Evolutionary conservation across 2,329 filamentous ascomycete species (phyloP).

Genomic region (Alternaria arborescens): DNA sequence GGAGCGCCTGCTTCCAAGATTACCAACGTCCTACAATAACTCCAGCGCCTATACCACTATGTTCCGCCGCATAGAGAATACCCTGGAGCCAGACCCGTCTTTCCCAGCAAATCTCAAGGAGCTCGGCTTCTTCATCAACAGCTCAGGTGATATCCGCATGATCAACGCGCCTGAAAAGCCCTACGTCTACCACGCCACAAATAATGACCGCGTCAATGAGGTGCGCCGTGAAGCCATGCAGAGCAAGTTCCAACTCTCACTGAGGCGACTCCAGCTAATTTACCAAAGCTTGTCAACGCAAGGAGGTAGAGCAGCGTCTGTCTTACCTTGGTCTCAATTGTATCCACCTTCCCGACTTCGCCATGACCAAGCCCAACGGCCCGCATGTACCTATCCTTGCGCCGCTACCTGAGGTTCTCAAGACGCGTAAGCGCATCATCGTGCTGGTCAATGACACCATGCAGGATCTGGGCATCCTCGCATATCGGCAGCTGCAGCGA

Average conservation of each 20-base stretch:
- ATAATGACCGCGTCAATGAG: conserved; percentile 79
- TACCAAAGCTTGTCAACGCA: conserved; percentile 66
- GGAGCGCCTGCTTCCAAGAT: not conserved
- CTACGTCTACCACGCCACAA: conserved; percentile 78
- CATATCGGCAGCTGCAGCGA: conserved; percentile 72
- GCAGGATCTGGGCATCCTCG: conserved; percentile 78
- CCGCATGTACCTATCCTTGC: conserved; percentile 76
- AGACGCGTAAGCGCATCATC: conserved; percentile 68
- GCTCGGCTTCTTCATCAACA: conserved; percentile 84
- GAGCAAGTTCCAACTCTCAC: conserved; percentile 55
- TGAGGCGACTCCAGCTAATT: conserved; percentile 13
- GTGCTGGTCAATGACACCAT: conserved; percentile 80
- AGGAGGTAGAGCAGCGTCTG: conserved; percentile 70
- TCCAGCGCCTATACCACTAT: conserved; percentile 57
- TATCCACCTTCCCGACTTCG: conserved; percentile 68
- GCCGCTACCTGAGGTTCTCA: conserved; percentile 61
- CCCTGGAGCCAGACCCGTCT: conserved; percentile 71
- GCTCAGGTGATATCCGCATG: conserved; percentile 76
- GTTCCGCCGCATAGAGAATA: conserved; percentile 76
- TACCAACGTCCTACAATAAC: not conserved
- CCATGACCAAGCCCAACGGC: conserved; percentile 46
- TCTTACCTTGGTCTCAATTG: conserved; percentile 66
- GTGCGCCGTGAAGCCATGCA: conserved; percentile 75
- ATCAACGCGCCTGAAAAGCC: conserved; percentile 72
- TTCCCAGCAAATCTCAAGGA: conserved; percentile 72